These are phyloP conservation scores for Dothistroma septosporum DNA, from an alignment of 2,329 filamentous ascomycete species.

Conservation along the genomic window DNA sequence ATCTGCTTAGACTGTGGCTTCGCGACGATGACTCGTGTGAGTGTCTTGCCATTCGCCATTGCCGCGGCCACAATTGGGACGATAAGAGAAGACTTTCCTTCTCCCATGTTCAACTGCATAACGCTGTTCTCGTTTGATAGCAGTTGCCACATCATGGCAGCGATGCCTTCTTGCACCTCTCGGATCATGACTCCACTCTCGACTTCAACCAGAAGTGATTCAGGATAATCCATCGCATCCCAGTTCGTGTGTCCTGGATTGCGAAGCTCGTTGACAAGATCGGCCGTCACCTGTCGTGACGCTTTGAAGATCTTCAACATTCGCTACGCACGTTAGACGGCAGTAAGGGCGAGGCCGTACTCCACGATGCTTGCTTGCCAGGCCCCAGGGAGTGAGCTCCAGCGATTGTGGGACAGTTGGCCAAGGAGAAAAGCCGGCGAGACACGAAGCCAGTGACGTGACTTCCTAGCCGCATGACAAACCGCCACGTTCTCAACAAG, in stretches of 20 bases:
- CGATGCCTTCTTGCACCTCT: slow-evolving; percentile 59
- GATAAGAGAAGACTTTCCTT: slow-evolving; percentile 67
- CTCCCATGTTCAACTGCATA: slow-evolving; percentile 68
- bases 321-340: slow-evolving; percentile 45
- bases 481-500: not conserved
- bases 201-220: slow-evolving; percentile 65
- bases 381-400: slow-evolving; percentile 30
- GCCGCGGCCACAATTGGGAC: slow-evolving; percentile 57
- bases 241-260: slow-evolving; percentile 55
- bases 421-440: slow-evolving; percentile 46
- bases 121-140: slow-evolving; percentile 48
- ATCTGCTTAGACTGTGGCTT: slow-evolving; percentile 57
- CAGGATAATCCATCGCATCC: slow-evolving; percentile 50
- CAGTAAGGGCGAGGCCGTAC: slow-evolving; percentile 45
- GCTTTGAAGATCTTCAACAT: slow-evolving; percentile 31
- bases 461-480: not conserved
- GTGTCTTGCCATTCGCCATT: slow-evolving; percentile 38
- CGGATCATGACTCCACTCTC: slow-evolving; percentile 62
- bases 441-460: slow-evolving; percentile 45
- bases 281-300: slow-evolving; percentile 8
- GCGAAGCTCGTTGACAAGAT: slow-evolving; percentile 41
- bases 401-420: slow-evolving; percentile 42
- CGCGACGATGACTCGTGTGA: slow-evolving; percentile 55
- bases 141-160: slow-evolving; percentile 56
- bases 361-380: slow-evolving; percentile 42